Base-by-base conservation (phyloP, 768 basidiomycete genomes). In the Mycena amicta region DNA sequence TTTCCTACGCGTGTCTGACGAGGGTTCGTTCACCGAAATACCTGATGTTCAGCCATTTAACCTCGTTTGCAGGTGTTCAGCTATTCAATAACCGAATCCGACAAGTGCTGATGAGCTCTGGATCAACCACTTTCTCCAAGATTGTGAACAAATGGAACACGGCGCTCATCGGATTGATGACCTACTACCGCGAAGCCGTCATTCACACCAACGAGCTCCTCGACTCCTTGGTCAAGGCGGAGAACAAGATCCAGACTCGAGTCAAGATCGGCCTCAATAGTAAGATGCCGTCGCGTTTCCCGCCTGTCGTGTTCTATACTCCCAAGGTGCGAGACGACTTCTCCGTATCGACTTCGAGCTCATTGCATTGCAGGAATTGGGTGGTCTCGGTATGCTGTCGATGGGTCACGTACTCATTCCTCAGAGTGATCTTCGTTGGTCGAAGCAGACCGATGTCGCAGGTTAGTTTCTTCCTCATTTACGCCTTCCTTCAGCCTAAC, bases 361-460 rank as follows among this genome's bases (percentile, higher is more conserved):
- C 11, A 57, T 33, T 37, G 22, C 55, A 57, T 20, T 30, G 23
- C 62, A 87, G 87, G 97, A 98, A 80, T 78, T 98, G 29, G 97
- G 96, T 71, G 97, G 96, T 72, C 85, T 98, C 43, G 97, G 97
- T 53, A 98, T 98, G 97, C 79, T 99, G 68, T 98, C 95, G 2
- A 99, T 99, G 97, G 96, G 96, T 13, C 97, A 98, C 73, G 95
- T 99, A 50, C 81, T 99, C 51, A 98, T 99, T 59, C 97, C 97
- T 40, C 96, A 98, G 71, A 95, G 93, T 67, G 97, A 98, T 69
- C 83, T 98, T 29, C 84, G 96, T 56, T 98, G 95, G 95, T 94
- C 92, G 33, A 98, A 97, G 72, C 97, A 99, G 72, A 99, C 97
- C 22, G 96, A 98, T 67, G 89, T 93, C 26, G 93, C 92, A 60